Percentiles rank a stretch among this genome's conserved stretches.
These are phyloP conservation scores for Helminthosporium solani DNA, from an alignment of 2,329 filamentous ascomycete genomes.

Conservation along the genomic window DNA sequence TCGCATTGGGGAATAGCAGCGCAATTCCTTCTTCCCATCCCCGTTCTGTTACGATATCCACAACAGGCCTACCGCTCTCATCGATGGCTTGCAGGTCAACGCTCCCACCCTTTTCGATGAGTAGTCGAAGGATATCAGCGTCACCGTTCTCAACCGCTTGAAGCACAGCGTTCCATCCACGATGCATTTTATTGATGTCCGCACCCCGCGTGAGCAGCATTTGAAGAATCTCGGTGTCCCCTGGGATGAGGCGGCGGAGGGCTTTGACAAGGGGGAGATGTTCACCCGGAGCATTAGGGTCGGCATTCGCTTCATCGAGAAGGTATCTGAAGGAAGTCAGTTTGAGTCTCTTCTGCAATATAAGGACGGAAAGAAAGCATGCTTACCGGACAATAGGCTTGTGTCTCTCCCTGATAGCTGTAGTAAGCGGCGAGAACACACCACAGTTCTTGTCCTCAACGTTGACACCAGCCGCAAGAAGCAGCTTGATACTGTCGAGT, in stretches of 20 bases:
- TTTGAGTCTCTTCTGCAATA: too few species aligned
- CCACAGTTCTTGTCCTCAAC: slow-evolving; percentile 73
- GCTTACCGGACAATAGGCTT: slow-evolving; percentile 56
- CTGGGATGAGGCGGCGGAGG: slow-evolving; percentile 58
- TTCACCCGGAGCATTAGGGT: slow-evolving; percentile 68
- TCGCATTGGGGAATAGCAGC: slow-evolving; percentile 31
- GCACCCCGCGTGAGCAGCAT: slow-evolving; percentile 64
- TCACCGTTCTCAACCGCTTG: slow-evolving; percentile 41
- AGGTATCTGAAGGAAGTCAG: slow-evolving; percentile 46
- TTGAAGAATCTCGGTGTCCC: slow-evolving; percentile 63
- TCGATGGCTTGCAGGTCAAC: slow-evolving; percentile 34
- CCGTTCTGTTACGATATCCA: slow-evolving; percentile 39
- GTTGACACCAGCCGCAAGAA: slow-evolving; percentile 64
- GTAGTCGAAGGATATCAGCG: slow-evolving; percentile 32
- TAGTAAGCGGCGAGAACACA: slow-evolving; percentile 69
- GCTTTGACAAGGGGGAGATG: slow-evolving; percentile 71
- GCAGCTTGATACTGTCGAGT: slow-evolving; percentile 65
- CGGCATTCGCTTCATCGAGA: slow-evolving; percentile 61
- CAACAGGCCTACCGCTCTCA: slow-evolving; percentile 30
- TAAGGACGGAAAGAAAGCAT: too few species aligned
- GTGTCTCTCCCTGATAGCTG: slow-evolving; percentile 63
- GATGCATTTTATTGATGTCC: slow-evolving; percentile 61
- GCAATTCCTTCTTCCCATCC: slow-evolving; percentile 40
- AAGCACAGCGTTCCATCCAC: slow-evolving; percentile 38
- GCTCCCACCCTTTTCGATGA: slow-evolving; percentile 37